Conservation (phyloP, 169 alveolate genomes). For the Toxoplasma gondii region DNA sequence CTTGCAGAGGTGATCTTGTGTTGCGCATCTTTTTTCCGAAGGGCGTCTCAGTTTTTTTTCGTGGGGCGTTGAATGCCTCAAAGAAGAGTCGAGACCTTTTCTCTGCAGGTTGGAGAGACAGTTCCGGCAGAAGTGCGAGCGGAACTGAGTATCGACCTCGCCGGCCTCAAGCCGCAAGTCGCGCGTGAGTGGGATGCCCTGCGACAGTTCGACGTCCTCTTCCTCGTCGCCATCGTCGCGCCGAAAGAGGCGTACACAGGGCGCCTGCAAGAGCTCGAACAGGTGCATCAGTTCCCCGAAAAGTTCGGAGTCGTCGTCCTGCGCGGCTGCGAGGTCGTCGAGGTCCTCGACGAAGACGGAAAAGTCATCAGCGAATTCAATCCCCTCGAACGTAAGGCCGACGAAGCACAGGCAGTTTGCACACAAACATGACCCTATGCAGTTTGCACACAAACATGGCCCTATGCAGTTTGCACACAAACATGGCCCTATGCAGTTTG, state of each 20-base stretch:
- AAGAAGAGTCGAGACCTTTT: not conserved
- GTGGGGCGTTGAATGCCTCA: not conserved
- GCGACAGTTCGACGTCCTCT: slow-evolving; percentile 51
- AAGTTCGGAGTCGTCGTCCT: slow-evolving; percentile 66
- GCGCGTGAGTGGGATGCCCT: slow-evolving; percentile 69
- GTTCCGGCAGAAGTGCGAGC: slow-evolving; percentile 73
- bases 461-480: too few species aligned
- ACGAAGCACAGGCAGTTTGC: too few species aligned
- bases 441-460: too few species aligned
- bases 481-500: too few species aligned
- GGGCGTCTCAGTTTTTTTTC: not conserved
- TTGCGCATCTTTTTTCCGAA: too few species aligned
- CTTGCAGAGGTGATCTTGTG: too few species aligned
- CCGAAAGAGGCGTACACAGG: slow-evolving; percentile 19
- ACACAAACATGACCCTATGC: too few species aligned
- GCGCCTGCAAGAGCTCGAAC: slow-evolving; percentile 16
- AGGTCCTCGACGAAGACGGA: slow-evolving; percentile 70
- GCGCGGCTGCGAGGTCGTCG: slow-evolving; percentile 68
- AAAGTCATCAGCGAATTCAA: slow-evolving; percentile 59
- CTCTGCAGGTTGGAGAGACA: slow-evolving; percentile 64
- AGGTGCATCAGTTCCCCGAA: slow-evolving; percentile 45
- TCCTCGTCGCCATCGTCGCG: slow-evolving; percentile 49
- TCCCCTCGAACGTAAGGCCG: slow-evolving; percentile 35
- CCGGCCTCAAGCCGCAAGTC: slow-evolving; percentile 23
- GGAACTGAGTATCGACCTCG: slow-evolving; percentile 50